phyloP scores from a whole-genome alignment of 768 basidiomycete genomes.

The Suillus cothurnatus region DNA sequence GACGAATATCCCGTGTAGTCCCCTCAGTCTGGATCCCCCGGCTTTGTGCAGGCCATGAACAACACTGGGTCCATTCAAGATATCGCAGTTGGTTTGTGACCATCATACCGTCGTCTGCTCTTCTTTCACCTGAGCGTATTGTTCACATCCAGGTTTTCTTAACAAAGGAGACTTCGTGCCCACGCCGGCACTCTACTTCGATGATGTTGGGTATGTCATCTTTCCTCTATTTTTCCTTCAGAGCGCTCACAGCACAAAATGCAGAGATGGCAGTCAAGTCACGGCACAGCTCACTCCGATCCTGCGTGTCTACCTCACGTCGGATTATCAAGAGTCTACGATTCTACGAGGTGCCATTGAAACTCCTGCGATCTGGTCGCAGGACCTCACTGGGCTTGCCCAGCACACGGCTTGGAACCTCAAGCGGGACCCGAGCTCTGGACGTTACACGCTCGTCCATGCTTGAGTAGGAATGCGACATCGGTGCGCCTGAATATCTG shows the following conservation, averaged over 20 bases:
- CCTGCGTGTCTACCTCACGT: slow-evolving; percentile 4
- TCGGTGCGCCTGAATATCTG: neutral
- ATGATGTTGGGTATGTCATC: neutral
- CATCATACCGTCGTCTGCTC: neutral
- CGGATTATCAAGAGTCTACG: slow-evolving; percentile 6
- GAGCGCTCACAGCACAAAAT: neutral
- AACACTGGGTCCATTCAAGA: neutral
- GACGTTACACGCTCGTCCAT: neutral
- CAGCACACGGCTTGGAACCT: slow-evolving; percentile 2
- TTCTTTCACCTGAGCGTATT: too few relatives aligned
- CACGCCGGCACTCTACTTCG: neutral
- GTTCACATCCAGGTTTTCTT: neutral
- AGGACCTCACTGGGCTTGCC: neutral
- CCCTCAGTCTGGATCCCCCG: neutral
- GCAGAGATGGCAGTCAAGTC: neutral
- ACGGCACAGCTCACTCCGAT: neutral
- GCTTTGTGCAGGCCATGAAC: neutral
- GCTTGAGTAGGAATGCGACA: neutral
- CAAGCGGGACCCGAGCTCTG: neutral
- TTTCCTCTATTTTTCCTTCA: neutral
- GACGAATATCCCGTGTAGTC: neutral
- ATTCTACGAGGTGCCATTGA: neutral
- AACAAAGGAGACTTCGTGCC: neutral
- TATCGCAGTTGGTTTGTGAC: neutral
- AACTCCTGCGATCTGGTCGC: neutral